Base-by-base conservation (phyloP, 192 early-diverging fungal species). In the Podila horticola region DNA sequence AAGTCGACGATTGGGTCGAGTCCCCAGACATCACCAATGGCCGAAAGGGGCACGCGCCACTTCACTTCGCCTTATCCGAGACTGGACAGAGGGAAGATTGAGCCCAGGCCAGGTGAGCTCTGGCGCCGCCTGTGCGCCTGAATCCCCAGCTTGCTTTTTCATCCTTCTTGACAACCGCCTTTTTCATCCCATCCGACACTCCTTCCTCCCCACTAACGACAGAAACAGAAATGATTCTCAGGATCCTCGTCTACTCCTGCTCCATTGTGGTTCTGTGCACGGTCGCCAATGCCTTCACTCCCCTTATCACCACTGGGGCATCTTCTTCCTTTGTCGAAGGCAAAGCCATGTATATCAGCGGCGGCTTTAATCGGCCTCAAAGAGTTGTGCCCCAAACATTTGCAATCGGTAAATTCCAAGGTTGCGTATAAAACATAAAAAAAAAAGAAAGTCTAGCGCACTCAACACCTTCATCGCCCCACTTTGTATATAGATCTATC, bases 261-360 rank as follows among this genome's bases (percentile, higher is more conserved):
- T 55, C 52, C 20, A 8, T 55, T 26, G 1, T 55, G 10, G 6
- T 26, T 55, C n/a, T 55, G 52, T n/a, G n/a, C n/a, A 55, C 52
- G 2, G 52, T 55, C n/a, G 52, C 52, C 52, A 24, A 26, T n/a
- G 24, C 52, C 22, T 55, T 55, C 52, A 26, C 24, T 11, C 52
- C 52, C 20, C 5, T 55, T 1, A 12, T 55, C n/a, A 55, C 52
- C 6, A 55, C 52, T 4, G 52, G 52, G 1, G 52, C 52, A 26
- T 55, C 52, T 0, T 55, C 52, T 6, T 24, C 52, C 20, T 55
- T 55, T 26, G 52, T 55, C 52, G 52, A 55, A 55, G 24, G 24
- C n/a, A 55, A 55, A 26, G 52, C 52, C 52, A 55, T 55, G 22
- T 55, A 55, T 5, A 55, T 55, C 52, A 55, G 52, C 52, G 52